Percentiles rank a stretch among this genome's conserved stretches.
Evolutionary conservation across 352 stramenopile species (phyloP).

Genomic region (Globisporangium iwayamae): DNA sequence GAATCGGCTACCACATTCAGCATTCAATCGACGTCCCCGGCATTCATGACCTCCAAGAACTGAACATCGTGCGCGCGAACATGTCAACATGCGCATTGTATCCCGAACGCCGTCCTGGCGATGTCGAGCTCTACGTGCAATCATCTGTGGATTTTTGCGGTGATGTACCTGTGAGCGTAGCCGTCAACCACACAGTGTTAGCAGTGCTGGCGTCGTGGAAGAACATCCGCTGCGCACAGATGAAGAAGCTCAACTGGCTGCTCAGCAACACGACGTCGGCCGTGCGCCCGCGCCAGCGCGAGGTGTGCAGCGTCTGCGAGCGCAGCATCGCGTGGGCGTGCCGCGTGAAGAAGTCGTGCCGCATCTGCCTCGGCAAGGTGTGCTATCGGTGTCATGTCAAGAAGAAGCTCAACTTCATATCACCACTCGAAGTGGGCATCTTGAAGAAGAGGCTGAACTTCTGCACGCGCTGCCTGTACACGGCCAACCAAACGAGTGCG

Average conservation of each 20-base stretch:
- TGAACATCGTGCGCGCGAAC: constrained; percentile 32
- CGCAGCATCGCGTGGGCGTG: constrained; percentile 10
- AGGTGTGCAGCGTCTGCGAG: constrained; percentile 6
- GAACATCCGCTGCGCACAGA: constrained; percentile 34
- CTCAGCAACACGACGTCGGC: constrained; percentile 12
- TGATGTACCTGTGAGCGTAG: constrained; percentile 27
- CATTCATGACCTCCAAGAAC: constrained; percentile 34
- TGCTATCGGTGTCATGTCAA: not conserved
- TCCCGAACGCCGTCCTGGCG: constrained; percentile 23
- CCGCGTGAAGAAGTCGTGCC: constrained; percentile 5
- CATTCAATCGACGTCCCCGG: constrained; percentile 36
- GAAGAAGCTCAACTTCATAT: constrained; percentile 9
- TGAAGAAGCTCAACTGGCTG: constrained; percentile 33
- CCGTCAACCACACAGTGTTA: constrained; percentile 17
- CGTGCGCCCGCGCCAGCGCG: constrained; percentile 1
- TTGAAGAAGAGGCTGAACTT: constrained; percentile 23
- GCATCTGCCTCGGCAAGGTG: constrained; percentile 4
- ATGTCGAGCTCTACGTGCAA: constrained; percentile 37
- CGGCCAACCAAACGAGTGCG: constrained; percentile 24
- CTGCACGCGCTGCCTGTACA: constrained; percentile 7
- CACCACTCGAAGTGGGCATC: constrained; percentile 25
- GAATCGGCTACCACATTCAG: constrained; percentile 53
- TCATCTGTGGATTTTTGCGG: constrained; percentile 27
- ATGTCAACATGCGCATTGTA: constrained; percentile 44
- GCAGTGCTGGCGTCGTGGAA: not conserved